Percentiles rank a stretch among this genome's conserved stretches.
phyloP scores from a whole-genome alignment of 495 filamentous ascomycete species.

The Hypoxylon perforatum region DNA sequence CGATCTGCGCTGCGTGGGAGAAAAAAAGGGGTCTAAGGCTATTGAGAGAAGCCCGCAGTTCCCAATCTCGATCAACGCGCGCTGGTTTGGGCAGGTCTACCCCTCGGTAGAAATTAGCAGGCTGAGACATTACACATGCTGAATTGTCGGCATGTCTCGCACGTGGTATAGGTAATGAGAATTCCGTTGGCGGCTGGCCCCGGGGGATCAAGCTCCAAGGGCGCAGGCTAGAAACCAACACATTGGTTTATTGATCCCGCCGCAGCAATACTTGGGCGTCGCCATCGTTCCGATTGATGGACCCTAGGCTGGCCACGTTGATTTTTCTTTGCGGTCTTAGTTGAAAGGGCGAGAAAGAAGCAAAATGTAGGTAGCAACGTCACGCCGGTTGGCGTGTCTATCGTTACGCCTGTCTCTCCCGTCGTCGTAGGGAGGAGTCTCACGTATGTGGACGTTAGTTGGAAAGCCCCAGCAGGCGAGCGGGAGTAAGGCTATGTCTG shows the following conservation, averaged over 20 bases:
- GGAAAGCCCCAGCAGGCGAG: conserved; percentile 14
- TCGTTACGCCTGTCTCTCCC: conserved; percentile 22
- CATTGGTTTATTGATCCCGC: neutral
- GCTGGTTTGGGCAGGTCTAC: neutral
- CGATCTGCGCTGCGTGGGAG: conserved; percentile 13
- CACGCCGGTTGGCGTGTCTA: conserved; percentile 15
- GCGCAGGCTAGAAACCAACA: conserved; percentile 3
- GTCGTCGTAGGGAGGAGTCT: conserved; percentile 38
- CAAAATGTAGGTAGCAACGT: conserved; percentile 5
- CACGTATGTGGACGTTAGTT: conserved; percentile 16
- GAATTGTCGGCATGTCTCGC: conserved; percentile 28
- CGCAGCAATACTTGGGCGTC: conserved; percentile 16
- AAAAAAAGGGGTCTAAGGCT: conserved; percentile 2
- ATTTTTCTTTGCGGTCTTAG: conserved; percentile 7
- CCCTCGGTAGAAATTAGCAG: conserved; percentile 8
- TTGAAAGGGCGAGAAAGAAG: conserved; percentile 10
- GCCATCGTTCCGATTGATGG: conserved; percentile 26
- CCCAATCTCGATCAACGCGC: conserved; percentile 9
- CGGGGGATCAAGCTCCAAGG: conserved; percentile 5
- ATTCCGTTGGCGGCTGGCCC: conserved; percentile 4
- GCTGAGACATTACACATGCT: conserved; percentile 15
- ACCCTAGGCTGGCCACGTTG: conserved; percentile 40
- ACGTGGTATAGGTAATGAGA: conserved; percentile 25
- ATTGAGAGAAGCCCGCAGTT: neutral
- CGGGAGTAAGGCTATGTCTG: conserved; percentile 23